Evolutionary conservation across 306 rosid genomes (phyloP).

Genomic region (Fagus crenata): DNA sequence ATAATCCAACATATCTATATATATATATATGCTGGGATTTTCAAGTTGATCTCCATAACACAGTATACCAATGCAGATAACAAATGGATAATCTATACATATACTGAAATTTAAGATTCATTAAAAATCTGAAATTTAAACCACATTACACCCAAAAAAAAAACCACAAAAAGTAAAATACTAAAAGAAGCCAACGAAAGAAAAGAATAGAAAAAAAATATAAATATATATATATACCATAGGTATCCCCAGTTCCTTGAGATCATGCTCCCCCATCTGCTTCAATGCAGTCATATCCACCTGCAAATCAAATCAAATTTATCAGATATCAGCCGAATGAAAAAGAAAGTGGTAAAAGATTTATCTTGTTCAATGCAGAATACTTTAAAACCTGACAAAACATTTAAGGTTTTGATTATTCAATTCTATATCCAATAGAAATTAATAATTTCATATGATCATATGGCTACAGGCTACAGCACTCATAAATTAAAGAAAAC

Average conservation of each 20-base stretch:
- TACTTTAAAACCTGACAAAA: neutral
- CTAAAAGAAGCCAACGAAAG: too few species aligned
- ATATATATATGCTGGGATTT: too few species aligned
- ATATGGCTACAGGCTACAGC: neutral
- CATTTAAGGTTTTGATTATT: neutral
- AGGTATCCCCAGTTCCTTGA: constrained; percentile 96
- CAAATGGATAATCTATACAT: too few species aligned
- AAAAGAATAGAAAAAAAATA: too few species aligned
- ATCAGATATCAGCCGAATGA: constrained; percentile 4
- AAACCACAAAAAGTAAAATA: too few species aligned
- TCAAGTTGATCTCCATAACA: too few species aligned
- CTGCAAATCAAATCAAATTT: constrained; percentile 35
- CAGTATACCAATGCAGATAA: too few species aligned
- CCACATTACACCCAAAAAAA: too few species aligned
- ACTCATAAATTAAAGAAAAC: neutral
- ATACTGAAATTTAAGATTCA: too few species aligned
- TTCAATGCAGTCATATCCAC: constrained; percentile 90
- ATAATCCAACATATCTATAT: neutral
- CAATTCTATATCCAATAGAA: neutral
- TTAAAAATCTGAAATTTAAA: too few species aligned
- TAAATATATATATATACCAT: constrained; percentile 45
- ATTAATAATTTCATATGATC: neutral
- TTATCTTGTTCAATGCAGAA: neutral
- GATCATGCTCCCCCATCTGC: constrained; percentile 96
- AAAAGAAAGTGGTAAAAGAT: neutral